Percentiles rank a stretch among this genome's conserved stretches.
These are phyloP conservation scores for Rubus idaeus DNA, from an alignment of 306 rosid genomes.

Conservation along the genomic window DNA sequence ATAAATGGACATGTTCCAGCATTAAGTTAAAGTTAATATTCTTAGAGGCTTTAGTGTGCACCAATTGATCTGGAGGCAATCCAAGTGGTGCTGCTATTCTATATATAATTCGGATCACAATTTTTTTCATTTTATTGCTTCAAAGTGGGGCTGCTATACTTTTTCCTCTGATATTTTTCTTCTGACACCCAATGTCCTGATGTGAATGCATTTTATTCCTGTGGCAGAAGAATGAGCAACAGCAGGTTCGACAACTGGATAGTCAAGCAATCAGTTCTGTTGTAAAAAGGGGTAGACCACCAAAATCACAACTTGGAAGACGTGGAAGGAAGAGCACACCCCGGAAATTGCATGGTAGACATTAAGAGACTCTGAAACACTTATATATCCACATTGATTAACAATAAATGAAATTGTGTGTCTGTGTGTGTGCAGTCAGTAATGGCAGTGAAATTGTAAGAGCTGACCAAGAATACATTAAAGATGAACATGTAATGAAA, in stretches of 20 bases:
- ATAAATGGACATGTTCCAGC: not conserved
- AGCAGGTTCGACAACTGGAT: not conserved
- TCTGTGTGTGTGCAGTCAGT: not conserved
- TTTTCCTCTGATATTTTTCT: not conserved
- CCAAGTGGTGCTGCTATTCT: not conserved
- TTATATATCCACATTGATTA: not conserved
- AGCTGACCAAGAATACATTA: not conserved
- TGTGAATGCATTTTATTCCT: not conserved
- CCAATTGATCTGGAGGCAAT: not conserved
- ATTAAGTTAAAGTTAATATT: not conserved
- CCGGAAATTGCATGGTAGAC: not conserved
- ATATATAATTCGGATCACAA: not conserved
- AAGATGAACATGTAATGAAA: not conserved
- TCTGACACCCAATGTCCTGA: not conserved
- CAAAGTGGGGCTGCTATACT: not conserved
- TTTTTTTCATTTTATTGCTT: not conserved
- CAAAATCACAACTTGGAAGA: not conserved
- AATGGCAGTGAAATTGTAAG: not conserved
- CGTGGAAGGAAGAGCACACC: not conserved
- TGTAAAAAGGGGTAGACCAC: not conserved
- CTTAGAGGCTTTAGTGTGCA: not conserved
- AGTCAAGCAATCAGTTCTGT: not conserved
- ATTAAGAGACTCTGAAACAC: not conserved
- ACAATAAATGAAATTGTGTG: not conserved
- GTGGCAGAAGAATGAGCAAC: conserved; percentile 2